Evolutionary conservation across 345 rosid genomes (phyloP).

Genomic region (Eucalyptus polyanthemos): DNA sequence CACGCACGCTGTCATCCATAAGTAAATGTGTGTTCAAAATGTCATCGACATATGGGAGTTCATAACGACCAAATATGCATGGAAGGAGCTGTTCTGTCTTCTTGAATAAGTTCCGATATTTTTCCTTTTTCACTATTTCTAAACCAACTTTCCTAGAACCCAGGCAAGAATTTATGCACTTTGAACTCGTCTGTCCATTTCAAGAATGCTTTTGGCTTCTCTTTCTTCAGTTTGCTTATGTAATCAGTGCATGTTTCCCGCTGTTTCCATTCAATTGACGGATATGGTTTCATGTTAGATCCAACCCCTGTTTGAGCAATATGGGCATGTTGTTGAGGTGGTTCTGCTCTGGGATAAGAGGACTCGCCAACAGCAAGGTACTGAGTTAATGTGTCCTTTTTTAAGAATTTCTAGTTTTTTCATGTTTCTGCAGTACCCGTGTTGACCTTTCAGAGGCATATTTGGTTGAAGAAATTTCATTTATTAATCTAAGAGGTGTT

Average conservation of each 20-base stretch:
- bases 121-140: neutral
- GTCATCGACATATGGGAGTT: neutral
- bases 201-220: neutral
- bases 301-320: conserved; percentile 52
- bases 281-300: conserved; percentile 25
- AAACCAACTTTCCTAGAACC: neutral
- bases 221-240: neutral
- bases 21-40: neutral
- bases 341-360: conserved; percentile 65
- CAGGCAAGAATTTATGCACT: neutral
- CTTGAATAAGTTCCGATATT: neutral
- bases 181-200: neutral
- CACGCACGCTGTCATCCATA: neutral
- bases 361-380: conserved; percentile 64
- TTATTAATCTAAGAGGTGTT: neutral
- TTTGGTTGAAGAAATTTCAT: neutral
- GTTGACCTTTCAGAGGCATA: neutral
- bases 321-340: conserved; percentile 64
- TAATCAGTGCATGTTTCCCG: neutral
- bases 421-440: neutral
- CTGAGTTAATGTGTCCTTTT: neutral
- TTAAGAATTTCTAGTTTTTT: neutral
- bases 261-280: neutral
- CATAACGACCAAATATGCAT: neutral
- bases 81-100: neutral